Evolutionary conservation across 768 basidiomycete species (phyloP).

Genomic region (Cantharellus cinnabarinus): DNA sequence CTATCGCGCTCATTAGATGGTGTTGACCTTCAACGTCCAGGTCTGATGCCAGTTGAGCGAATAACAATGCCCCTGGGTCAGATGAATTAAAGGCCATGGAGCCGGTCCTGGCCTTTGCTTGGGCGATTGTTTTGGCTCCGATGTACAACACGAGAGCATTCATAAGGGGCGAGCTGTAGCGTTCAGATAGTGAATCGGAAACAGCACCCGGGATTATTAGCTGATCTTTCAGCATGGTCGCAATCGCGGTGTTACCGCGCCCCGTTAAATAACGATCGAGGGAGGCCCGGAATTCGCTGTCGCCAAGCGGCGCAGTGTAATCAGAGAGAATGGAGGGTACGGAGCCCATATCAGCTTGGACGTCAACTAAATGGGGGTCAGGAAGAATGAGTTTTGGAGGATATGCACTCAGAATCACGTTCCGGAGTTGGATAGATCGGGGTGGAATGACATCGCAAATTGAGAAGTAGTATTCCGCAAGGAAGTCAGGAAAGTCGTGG

Average conservation of each 20-base stretch:
- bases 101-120: conserved; percentile 70
- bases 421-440: conserved; percentile 86
- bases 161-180: conserved; percentile 75
- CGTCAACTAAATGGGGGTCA: conserved; percentile 61
- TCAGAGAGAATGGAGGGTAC: conserved; percentile 85
- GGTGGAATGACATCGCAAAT: conserved; percentile 85
- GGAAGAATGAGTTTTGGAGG: conserved; percentile 64
- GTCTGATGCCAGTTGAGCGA: conserved; percentile 65
- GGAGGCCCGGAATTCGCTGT: conserved; percentile 52
- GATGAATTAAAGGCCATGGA: conserved; percentile 59
- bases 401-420: conserved; percentile 91
- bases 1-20: conserved; percentile 79
- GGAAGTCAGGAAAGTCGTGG: conserved; percentile 97
- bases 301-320: conserved; percentile 65
- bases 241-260: conserved; percentile 50
- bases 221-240: conserved; percentile 40
- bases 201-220: conserved; percentile 29
- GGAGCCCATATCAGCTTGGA: conserved; percentile 70
- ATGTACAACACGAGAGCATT: conserved; percentile 93
- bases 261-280: conserved; percentile 75
- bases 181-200: conserved; percentile 29
- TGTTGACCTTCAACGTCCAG: conserved; percentile 97
- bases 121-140: conserved; percentile 80
- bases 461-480: conserved; percentile 91
- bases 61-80: conserved; percentile 66